Evolutionary conservation across 2,329 filamentous ascomycete species (phyloP).

Genomic region (Pseudogymnoascus sp.): DNA sequence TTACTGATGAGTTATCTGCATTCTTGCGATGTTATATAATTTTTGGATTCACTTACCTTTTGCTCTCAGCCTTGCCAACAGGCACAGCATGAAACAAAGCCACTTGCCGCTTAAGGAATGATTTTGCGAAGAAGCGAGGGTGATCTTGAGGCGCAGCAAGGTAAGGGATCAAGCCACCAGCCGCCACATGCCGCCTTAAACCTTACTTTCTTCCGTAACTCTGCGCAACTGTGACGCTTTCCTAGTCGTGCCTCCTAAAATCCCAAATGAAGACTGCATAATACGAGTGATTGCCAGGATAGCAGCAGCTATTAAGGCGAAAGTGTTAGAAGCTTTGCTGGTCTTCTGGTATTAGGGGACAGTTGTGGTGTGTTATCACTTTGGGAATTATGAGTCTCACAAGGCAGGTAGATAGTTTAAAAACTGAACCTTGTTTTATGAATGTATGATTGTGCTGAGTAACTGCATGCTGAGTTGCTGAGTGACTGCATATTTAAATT

Average conservation of each 20-base stretch:
- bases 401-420: not conserved
- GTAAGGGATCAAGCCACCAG: not conserved
- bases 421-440: not conserved
- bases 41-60: not conserved
- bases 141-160: not conserved
- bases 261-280: not conserved
- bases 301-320: not conserved
- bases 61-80: not conserved
- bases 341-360: not conserved
- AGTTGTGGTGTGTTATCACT: not conserved
- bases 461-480: not conserved
- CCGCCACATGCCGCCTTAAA: not conserved
- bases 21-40: not conserved
- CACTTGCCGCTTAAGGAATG: not conserved
- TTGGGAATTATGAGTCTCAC: not conserved
- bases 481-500: not conserved
- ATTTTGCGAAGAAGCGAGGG: not conserved
- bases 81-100: not conserved
- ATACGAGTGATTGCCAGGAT: not conserved
- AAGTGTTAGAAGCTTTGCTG: not conserved
- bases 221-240: not conserved
- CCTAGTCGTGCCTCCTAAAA: not conserved
- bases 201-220: not conserved
- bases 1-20: not conserved
- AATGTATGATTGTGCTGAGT: not conserved